Percentiles rank a stretch among this genome's conserved stretches.
Conservation (phyloP, 2,329 filamentous ascomycete genomes). For the Colletotrichum sp. region DNA sequence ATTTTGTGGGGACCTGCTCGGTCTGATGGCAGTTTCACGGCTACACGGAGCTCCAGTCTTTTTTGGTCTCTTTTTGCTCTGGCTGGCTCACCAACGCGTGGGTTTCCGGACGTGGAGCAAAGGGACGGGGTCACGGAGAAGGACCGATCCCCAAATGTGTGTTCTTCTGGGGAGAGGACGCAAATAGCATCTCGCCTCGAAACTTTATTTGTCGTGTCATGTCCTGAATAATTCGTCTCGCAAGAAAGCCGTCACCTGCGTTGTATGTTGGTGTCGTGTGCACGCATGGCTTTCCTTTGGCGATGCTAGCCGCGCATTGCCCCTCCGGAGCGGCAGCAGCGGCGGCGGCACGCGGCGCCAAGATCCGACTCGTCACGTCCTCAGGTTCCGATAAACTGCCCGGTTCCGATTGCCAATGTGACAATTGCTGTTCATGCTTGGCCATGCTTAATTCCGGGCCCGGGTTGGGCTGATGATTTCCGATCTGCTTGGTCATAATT, state of each 20-base stretch:
- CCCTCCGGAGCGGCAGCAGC: background rate
- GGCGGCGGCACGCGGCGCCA: background rate
- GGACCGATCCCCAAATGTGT: background rate
- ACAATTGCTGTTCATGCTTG: background rate
- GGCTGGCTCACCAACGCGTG: background rate
- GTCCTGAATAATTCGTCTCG: background rate
- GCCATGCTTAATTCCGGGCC: background rate
- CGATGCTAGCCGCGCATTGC: background rate
- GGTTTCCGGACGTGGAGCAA: background rate
- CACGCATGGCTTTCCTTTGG: background rate
- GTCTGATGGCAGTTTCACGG: constrained; percentile 23
- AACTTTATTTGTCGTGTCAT: background rate
- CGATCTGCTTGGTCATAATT: background rate
- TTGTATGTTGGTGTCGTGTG: background rate
- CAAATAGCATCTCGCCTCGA: background rate
- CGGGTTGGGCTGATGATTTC: background rate
- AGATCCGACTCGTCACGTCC: background rate
- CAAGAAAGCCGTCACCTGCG: background rate
- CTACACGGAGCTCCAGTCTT: constrained; percentile 7
- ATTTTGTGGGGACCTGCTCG: background rate
- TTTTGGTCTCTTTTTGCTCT: background rate
- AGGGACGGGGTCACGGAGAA: background rate
- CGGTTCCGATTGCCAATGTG: background rate
- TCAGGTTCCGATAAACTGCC: background rate
- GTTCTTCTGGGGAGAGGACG: background rate